Evolutionary conservation across 2,329 filamentous ascomycete genomes (phyloP), one percentile per base, ranked within the genome.

Genomic region (Colletotrichum sp.): DNA sequence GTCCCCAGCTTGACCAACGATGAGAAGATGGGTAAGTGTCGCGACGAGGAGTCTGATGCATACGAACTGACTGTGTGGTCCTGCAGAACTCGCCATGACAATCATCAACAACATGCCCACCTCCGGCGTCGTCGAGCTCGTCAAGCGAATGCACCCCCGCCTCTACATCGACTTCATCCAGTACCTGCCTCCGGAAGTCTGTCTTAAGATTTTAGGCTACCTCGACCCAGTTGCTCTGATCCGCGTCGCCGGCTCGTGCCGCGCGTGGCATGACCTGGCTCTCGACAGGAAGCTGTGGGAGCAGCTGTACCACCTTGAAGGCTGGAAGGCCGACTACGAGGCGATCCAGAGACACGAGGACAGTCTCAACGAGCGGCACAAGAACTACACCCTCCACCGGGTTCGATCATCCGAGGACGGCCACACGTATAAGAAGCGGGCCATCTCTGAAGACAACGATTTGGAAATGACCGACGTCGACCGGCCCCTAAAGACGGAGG

Each of bases 101-200:
- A 90, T 98, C 28, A 89, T 98, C 71, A 91, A 94, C 75, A 93
- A 94, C 72, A 89, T 98, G 32, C 95, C 94, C 21, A 98, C 95
- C 1, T 94, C 94, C 8, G 92, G 93, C 70, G 93, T 98, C 76
- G 93, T 94, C 66, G 90, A 94, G 60, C 95, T 98, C 69, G 95
- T 98, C 63, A 92, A 96, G 71, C 91, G 94, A 78, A 87, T 98
- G 21, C 94, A 93, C 77, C 95, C 96, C 6, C 90, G 96, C 69
- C 92, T 99, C 4, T 96, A 98, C 84, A 96, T 98, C 86, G 95
- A 99, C 85, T 98, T 98, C 71, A 92, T 98, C 57, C 88, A 92
- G 78, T 93, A 95, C 80, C 91, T 99, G 1, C 97, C 97, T 0
- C 92, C 95, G 30, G 97, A 99, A 84, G 94, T 99, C 80, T 98